Base-by-base conservation (phyloP, 352 stramenopile species). In the Phytophthora pistaciae region DNA sequence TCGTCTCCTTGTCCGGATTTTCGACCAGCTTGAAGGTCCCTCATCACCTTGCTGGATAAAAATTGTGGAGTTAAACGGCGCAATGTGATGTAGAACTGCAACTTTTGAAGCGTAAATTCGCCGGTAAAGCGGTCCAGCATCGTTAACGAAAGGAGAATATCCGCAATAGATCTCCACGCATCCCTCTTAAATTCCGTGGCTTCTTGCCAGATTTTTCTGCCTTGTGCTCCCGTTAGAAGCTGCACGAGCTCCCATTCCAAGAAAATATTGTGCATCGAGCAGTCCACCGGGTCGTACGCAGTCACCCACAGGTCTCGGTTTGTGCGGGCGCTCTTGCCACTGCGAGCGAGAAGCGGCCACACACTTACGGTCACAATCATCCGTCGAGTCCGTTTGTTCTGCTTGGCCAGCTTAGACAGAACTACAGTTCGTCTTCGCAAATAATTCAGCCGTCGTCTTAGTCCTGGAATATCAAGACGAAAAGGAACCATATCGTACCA, bases 41-140 rank as follows among this genome's bases (percentile, higher is more conserved):
- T 64, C 71, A 91, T 93, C 71, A 88, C 90, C 54, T 75, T 73
- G 49, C 85, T 92, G 1, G 83, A 72, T 11, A 88, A 66, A 29
- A 92, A 82, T 27, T 85, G 84, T 5, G 82, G 73, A 20, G 71
- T 66, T 23, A 94, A 64, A 0, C 89, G 58, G 4, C 81, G 79
- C 50, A 93, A 65, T 13, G 74, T 78, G n/a, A 92, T 85, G 23
- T 84, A 95, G 23, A 94, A 94, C 27, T 83, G 77, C 3, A 95
- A 65, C 33, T 92, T 90, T 23, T 82, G 61, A 2, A 95, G 55
- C 3, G 85, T 93, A 57, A 95, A 90, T 36, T 82, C 78, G 3
- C 77, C 75, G 1, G 88, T 94, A 63, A 93, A 94, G 7, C 80
- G 77, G 57, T 95, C 87, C n/a, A 95, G 60, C 74, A 90, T 93